Evolutionary conservation across 139 green algal species (phyloP), one percentile per base, ranked within the genome.

Genomic region (Eudorina sp.): DNA sequence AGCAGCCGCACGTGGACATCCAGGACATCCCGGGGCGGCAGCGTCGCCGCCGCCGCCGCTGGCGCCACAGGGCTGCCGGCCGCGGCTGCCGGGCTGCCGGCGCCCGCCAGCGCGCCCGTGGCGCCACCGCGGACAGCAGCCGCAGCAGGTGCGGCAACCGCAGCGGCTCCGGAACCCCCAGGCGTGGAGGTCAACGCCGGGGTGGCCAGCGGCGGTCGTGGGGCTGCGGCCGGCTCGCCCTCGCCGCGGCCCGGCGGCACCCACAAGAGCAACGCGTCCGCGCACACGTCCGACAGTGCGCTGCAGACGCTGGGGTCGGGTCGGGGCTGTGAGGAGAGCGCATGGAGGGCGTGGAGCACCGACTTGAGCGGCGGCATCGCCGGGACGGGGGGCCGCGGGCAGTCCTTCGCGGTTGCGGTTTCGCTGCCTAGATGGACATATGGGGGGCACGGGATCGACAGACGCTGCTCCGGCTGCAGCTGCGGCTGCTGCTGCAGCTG

Each of bases 1-100:
- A 86, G 60, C 40, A 86, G 80, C 60, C 29, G 27, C 38, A 64
- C 60, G 29, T 76, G 62, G 16, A 86, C 29, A 43, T 76, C 80
- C 29, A 86, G 60, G 41, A 86, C 45, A 21, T 45, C 18, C 1
- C 41, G 43, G 8, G 60, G 41, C n/a, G 80, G 80, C 58, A 76
- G 58, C 29, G 62, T 11, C 40, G 36, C 69, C 38, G 38, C 5
- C 69, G 11, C 41, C 72, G 41, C 43, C 72, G 43, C 41, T 23
- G 68, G n/a, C n/a, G n/a, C n/a, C n/a, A n/a, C n/a, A n/a, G n/a
- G n/a, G n/a, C n/a, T n/a, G n/a, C n/a, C n/a, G n/a, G n/a, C n/a
- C n/a, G n/a, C n/a, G n/a, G n/a, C n/a, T n/a, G n/a, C n/a, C n/a
- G n/a, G n/a, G n/a, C n/a, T n/a, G n/a, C n/a, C n/a, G n/a, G n/a